Evolutionary conservation across 148 eudicot species (phyloP).

Genomic region (Persicaria maculosa): DNA sequence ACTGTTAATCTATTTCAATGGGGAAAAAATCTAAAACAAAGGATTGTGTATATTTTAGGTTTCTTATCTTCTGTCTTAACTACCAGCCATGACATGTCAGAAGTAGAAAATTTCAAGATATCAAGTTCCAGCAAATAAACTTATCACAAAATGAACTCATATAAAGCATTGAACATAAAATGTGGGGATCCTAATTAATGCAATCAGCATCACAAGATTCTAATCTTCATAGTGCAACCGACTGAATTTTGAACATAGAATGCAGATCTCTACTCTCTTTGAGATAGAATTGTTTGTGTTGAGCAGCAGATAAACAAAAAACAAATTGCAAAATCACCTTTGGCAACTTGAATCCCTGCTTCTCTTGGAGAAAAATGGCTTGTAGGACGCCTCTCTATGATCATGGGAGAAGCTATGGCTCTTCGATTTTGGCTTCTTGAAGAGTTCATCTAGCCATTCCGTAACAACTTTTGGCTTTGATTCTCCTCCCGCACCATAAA

Average conservation of each 20-base stretch:
- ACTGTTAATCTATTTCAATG: no score
- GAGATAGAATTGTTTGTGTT: no score
- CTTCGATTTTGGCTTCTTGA: neutral
- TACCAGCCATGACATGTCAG: no score
- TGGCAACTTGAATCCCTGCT: neutral
- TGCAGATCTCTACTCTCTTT: no score
- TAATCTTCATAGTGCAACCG: no score
- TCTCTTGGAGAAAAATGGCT: slow-evolving; percentile 4
- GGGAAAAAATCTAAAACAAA: no score
- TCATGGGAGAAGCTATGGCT: neutral
- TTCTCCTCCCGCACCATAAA: neutral
- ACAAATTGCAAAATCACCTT: neutral
- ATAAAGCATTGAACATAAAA: neutral
- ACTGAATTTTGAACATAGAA: neutral
- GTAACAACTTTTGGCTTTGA: neutral
- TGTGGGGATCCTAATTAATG: no score
- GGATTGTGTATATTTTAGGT: no score
- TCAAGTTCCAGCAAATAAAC: no score
- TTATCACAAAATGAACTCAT: neutral
- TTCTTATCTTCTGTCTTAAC: no score
- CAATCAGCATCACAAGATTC: no score
- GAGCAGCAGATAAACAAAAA: neutral
- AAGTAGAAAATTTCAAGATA: no score
- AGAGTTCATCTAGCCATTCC: neutral
- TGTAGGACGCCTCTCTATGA: neutral